These are phyloP conservation scores for Gloeopeniophorella convolvens DNA, from an alignment of 768 basidiomycete species.

Conservation along the genomic window DNA sequence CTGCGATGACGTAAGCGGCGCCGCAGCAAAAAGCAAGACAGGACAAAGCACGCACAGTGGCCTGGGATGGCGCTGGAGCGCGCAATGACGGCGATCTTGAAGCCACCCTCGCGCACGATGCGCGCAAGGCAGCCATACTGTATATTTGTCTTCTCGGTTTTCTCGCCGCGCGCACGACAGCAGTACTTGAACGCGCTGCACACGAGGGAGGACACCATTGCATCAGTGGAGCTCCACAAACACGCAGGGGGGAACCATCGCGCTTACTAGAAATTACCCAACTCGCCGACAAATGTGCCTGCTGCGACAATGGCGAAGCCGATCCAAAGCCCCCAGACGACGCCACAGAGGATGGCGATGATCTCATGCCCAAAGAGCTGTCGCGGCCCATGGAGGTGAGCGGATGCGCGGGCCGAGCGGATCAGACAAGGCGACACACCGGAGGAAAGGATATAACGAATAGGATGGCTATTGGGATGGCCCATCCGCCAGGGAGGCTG, in stretches of 20 bases:
- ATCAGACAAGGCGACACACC: constrained; percentile 30
- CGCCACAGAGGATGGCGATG: constrained; percentile 77
- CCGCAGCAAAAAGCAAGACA: background rate
- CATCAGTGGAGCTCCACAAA: background rate
- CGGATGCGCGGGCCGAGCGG: background rate
- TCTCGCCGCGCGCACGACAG: constrained; percentile 68
- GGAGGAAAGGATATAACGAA: constrained; percentile 88
- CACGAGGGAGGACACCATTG: background rate
- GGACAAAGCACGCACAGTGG: constrained; percentile 50
- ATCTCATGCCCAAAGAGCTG: constrained; percentile 92
- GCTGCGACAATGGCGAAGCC: constrained; percentile 85
- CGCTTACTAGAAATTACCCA: constrained; percentile 81
- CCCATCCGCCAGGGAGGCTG: constrained; percentile 56
- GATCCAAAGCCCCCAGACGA: constrained; percentile 84
- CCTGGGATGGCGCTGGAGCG: constrained; percentile 81
- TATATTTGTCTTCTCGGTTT: constrained; percentile 41
- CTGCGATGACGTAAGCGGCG: constrained; percentile 33
- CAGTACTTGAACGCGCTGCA: constrained; percentile 72
- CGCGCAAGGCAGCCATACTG: constrained; percentile 43
- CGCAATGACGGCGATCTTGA: constrained; percentile 73
- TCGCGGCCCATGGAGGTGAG: constrained; percentile 3
- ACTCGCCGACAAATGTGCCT: constrained; percentile 79
- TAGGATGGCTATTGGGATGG: constrained; percentile 73
- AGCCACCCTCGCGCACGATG: constrained; percentile 81
- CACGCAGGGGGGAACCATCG: background rate